These are phyloP conservation scores for Spergularia marina DNA, from an alignment of 148 eudicot genomes.

Conservation along the genomic window DNA sequence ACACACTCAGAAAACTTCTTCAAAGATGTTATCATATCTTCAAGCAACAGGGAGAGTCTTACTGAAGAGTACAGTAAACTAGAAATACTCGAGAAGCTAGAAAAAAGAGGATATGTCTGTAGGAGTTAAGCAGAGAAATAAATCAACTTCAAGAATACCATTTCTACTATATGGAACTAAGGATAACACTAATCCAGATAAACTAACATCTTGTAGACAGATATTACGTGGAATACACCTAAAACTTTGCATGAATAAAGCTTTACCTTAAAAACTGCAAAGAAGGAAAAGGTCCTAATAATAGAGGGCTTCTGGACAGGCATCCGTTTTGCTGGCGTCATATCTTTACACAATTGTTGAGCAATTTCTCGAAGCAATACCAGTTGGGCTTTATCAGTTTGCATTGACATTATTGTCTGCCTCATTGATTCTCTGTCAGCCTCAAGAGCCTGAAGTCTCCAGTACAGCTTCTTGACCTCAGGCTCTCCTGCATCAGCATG, in stretches of 20 bases:
- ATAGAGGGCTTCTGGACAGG: conserved; percentile 57
- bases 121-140: neutral
- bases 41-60: no score
- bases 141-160: neutral
- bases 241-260: conserved; percentile 2
- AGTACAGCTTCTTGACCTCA: conserved; percentile 66
- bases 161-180: neutral
- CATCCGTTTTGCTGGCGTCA: conserved; percentile 53
- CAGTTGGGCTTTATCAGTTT: conserved; percentile 93
- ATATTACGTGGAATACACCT: neutral
- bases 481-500: conserved; percentile 55
- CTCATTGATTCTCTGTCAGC: conserved; percentile 98
- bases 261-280: conserved; percentile 74
- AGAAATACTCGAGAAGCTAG: neutral
- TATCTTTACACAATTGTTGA: conserved; percentile 81
- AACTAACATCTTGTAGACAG: neutral
- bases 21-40: neutral
- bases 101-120: neutral
- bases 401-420: conserved; percentile 77
- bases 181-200: neutral
- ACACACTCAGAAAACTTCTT: neutral
- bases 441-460: conserved; percentile 92
- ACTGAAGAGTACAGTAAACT: neutral
- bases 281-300: conserved; percentile 42
- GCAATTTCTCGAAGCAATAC: conserved; percentile 91